Base-by-base conservation (phyloP, 2,329 filamentous ascomycete genomes). In the Colletotrichum scovillei region DNA sequence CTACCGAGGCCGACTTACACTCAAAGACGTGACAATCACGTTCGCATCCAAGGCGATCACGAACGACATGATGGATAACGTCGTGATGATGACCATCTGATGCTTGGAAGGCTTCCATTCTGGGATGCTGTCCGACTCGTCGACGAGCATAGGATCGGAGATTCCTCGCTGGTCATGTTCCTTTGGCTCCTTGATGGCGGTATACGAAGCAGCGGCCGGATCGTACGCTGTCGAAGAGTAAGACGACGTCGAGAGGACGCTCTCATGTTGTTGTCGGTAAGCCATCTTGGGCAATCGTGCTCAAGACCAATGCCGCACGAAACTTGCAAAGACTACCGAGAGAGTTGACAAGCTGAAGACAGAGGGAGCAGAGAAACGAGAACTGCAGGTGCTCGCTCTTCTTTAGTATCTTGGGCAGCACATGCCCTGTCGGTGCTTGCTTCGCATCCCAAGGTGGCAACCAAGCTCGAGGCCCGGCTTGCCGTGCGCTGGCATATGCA, bases 31-130 rank as follows among this genome's bases (percentile, higher is more conserved):
- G 8, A 73, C 70, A 30, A 74, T 74, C 9, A 73, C 69, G 24
- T 72, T 74, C 19, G 73, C 73, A 22, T 74, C 73, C 46, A 74
- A 22, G 7, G 73, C 69, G 53, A 74, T 74, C 38, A 73, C 69
- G 46, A 74, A 72, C 19, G 73, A 74, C 65, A 74, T 73, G 46
- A 73, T 73, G 56, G 73, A 74, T 19, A 74, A 19, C 14, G 73
- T 74, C 22, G 68, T 52, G 52, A 74, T 73, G 59, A 73, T 74
- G 14, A 73, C 57, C 70, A 73, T 69, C 46, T 73, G 68, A 38
- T 73, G 73, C 65, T 56, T 74, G 35, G 73, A 73, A 3, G 73
- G 57, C 49, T 65, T 74, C 73, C 73, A 74, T 56, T 73, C 59
- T 35, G 59, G 70, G 16, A 56, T 42, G 52, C 19, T 62, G 64